Evolutionary conservation across 495 filamentous ascomycete genomes (phyloP), one percentile per base, ranked within the genome.

Genomic region (Entonaema liquescens): DNA sequence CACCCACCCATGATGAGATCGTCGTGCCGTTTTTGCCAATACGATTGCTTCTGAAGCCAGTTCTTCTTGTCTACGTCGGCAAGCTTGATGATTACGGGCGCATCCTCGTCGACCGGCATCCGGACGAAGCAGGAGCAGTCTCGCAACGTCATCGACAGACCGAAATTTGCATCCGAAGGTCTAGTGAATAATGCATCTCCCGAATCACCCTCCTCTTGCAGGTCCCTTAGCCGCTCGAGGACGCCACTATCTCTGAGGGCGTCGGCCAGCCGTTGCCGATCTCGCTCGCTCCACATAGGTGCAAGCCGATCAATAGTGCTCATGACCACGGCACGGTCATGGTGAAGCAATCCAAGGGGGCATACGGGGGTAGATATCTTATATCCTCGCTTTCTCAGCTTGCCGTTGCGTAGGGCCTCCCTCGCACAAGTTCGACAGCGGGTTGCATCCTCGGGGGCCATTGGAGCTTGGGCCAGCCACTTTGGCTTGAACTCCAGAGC

Each of bases 31-130:
- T 80, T 79, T 65, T 81, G 77, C 95, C 95, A 99, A 69, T 95
- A 91, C 25, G 81, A 75, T 44, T 88, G 77, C 79, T 97, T 97
- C 12, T 85, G 87, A 4, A 82, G 81, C 13, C 85, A 80, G n/a
- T 88, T 89, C 81, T 99, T 99, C 71, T 92, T 83, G 77, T 99
- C 95, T 47, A 98, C 81, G 78, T 99, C 95, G 0, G 90, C 94
- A 2, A 99, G 80, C 55, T 90, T 88, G 38, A 92, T 90, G 74
- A 94, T 90, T 0, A 95, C 84, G 1, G 68, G 53, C 73, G 75
- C 26, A 74, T 79, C 74, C 79, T 54, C 0, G 9, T 76, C 62
- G 31, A 69, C 33, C 17, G 80, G 79, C 71, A 93, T 85, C 80
- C 87, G 88, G 53, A 97, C 76, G 76, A 91, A 98, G 65, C 95